Conservation (phyloP, 2,329 filamentous ascomycete genomes). For the Fusarium virguliforme region DNA sequence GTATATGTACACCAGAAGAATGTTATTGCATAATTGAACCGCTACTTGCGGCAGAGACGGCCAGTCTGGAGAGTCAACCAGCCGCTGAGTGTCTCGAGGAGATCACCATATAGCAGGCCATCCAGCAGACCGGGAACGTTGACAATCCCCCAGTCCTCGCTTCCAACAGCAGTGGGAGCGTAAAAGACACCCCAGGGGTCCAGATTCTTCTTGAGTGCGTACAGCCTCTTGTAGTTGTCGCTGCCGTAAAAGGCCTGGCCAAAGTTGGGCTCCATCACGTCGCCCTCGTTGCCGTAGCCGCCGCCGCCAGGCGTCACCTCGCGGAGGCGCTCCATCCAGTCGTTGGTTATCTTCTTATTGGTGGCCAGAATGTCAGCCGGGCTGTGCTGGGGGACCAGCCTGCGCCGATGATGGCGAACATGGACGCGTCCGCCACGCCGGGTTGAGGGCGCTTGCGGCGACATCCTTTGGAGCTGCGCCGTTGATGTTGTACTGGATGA, state of each 20-base stretch:
- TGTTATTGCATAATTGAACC: background rate
- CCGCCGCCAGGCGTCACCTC: constrained; percentile 43
- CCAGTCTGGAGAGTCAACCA: constrained; percentile 40
- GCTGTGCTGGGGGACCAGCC: constrained; percentile 34
- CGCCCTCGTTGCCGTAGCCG: constrained; percentile 55
- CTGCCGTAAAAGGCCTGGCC: constrained; percentile 52
- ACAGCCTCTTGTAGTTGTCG: constrained; percentile 49
- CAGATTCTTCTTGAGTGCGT: constrained; percentile 53
- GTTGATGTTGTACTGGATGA: constrained; percentile 50
- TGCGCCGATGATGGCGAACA: constrained; percentile 55
- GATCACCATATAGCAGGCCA: constrained; percentile 24
- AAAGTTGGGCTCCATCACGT: constrained; percentile 55
- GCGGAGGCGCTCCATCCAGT: constrained; percentile 34
- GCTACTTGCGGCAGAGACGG: constrained; percentile 33
- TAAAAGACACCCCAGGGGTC: constrained; percentile 53
- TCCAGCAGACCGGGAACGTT: constrained; percentile 19
- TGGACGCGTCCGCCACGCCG: constrained; percentile 63
- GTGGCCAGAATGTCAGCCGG: constrained; percentile 40
- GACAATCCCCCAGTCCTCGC: constrained; percentile 37
- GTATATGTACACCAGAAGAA: background rate
- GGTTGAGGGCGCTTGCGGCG: constrained; percentile 58
- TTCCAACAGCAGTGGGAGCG: constrained; percentile 37
- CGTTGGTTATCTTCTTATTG: constrained; percentile 49
- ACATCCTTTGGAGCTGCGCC: constrained; percentile 34
- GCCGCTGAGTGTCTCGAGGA: constrained; percentile 34